These are phyloP conservation scores for Paramyrothecium roridum DNA, from an alignment of 2,329 filamentous ascomycete species.

Conservation along the genomic window DNA sequence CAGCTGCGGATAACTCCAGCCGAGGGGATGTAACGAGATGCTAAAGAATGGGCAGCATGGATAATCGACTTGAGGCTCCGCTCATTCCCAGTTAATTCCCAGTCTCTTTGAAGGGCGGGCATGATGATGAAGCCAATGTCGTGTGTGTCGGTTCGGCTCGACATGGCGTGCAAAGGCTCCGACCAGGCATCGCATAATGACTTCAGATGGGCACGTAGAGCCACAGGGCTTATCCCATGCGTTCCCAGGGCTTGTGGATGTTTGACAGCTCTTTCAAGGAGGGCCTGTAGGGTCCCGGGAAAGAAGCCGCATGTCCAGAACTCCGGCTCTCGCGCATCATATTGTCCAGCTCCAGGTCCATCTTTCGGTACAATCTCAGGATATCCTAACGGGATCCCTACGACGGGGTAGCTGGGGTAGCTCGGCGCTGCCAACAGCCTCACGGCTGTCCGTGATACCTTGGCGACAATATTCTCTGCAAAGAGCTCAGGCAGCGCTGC, in stretches of 20 bases:
- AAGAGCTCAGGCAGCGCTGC: neutral
- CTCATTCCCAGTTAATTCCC: conserved; percentile 38
- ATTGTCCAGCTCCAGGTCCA: conserved; percentile 19
- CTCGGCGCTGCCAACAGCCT: neutral
- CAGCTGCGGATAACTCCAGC: conserved; percentile 45
- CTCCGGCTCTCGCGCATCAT: conserved; percentile 24
- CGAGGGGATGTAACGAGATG: conserved; percentile 34
- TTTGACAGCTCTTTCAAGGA: conserved; percentile 28
- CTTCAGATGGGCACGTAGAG: neutral
- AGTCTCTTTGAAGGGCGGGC: conserved; percentile 42
- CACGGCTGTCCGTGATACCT: neutral
- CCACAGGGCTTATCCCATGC: conserved; percentile 3
- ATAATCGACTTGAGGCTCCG: conserved; percentile 37
- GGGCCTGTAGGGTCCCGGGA: conserved; percentile 28
- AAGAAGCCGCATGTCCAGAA: conserved; percentile 43
- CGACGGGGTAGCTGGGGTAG: neutral
- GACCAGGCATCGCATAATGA: neutral
- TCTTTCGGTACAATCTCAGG: conserved; percentile 27
- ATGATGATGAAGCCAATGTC: conserved; percentile 53
- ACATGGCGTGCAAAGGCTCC: conserved; percentile 30
- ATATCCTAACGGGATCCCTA: conserved; percentile 12
- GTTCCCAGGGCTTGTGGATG: conserved; percentile 15
- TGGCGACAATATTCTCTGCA: neutral
- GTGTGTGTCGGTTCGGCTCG: conserved; percentile 45
- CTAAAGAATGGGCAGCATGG: conserved; percentile 39